These are phyloP conservation scores for Trametes cubensis DNA, from an alignment of 768 basidiomycete species.

Conservation along the genomic window DNA sequence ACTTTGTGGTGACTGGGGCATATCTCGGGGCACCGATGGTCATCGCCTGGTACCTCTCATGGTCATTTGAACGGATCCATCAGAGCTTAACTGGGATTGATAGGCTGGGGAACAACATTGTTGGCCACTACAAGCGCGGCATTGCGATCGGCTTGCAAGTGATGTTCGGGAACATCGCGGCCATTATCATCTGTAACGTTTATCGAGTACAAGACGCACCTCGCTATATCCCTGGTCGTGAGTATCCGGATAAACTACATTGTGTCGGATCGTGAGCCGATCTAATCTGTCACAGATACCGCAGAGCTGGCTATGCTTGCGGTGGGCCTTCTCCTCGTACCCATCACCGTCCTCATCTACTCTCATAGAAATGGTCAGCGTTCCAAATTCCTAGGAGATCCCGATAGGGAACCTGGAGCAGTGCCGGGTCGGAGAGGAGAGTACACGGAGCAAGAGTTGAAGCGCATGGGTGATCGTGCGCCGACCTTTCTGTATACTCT, in stretches of 20 bases:
- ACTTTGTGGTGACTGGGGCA: slow-evolving; percentile 66
- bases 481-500: slow-evolving; percentile 51
- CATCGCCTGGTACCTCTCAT: slow-evolving; percentile 50
- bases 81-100: no score
- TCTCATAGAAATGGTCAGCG: slow-evolving; percentile 48
- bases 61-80: not conserved
- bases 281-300: slow-evolving; percentile 43
- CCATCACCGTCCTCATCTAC: slow-evolving; percentile 52
- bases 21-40: slow-evolving; percentile 63
- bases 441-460: slow-evolving; percentile 31
- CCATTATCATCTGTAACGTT: slow-evolving; percentile 64
- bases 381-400: not conserved
- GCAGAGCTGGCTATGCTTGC: slow-evolving; percentile 68
- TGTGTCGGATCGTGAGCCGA: no score
- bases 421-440: slow-evolving; percentile 33
- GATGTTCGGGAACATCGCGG: slow-evolving; percentile 66
- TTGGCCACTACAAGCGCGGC: slow-evolving; percentile 73
- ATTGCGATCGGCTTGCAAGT: slow-evolving; percentile 70
- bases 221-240: slow-evolving; percentile 64
- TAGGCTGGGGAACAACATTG: slow-evolving; percentile 59
- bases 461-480: slow-evolving; percentile 58
- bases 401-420: slow-evolving; percentile 48
- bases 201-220: slow-evolving; percentile 62
- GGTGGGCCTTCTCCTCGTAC: slow-evolving; percentile 58
- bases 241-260: slow-evolving; percentile 29